Conservation (phyloP, 208 protist species). For the Trypanosoma congolense region DNA sequence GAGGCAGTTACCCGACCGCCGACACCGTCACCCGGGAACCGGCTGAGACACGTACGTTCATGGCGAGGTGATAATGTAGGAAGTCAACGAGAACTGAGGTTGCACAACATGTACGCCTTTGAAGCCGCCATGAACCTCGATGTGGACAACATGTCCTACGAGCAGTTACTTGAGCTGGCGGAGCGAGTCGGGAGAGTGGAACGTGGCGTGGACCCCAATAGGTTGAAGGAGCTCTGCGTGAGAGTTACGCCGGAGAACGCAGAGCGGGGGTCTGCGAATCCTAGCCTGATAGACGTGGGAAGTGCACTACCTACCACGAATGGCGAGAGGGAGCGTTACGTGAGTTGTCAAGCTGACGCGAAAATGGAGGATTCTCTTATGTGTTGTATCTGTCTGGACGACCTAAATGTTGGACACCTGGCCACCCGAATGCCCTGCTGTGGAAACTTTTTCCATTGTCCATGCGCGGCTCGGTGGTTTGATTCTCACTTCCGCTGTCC, state of each 20-base stretch:
- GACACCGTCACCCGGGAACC: too few species aligned
- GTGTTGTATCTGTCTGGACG: conserved; percentile 25
- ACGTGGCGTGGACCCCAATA: conserved; percentile 10
- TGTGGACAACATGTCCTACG: conserved; percentile 27
- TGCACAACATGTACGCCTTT: conserved; percentile 4
- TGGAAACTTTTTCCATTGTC: conserved; percentile 18
- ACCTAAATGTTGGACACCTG: conserved; percentile 8
- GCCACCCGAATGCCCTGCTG: conserved; percentile 22
- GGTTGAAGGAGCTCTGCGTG: conserved; percentile 9
- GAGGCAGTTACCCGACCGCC: background rate
- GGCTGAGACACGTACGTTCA: background rate
- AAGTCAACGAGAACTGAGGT: background rate
- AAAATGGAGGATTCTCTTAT: background rate
- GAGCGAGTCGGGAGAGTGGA: conserved; percentile 18
- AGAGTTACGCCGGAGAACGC: conserved; percentile 11
- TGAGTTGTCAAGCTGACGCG: background rate
- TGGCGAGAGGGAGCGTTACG: background rate
- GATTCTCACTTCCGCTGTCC: conserved; percentile 22
- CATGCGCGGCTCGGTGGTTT: conserved; percentile 19
- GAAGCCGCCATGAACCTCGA: conserved; percentile 15
- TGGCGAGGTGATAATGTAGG: background rate
- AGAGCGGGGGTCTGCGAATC: background rate
- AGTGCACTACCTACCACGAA: background rate
- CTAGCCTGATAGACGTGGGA: background rate
- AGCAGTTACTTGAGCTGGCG: conserved; percentile 18